Base-by-base conservation (phyloP, 495 filamentous ascomycete genomes). In the Aspergillus asperescens region DNA sequence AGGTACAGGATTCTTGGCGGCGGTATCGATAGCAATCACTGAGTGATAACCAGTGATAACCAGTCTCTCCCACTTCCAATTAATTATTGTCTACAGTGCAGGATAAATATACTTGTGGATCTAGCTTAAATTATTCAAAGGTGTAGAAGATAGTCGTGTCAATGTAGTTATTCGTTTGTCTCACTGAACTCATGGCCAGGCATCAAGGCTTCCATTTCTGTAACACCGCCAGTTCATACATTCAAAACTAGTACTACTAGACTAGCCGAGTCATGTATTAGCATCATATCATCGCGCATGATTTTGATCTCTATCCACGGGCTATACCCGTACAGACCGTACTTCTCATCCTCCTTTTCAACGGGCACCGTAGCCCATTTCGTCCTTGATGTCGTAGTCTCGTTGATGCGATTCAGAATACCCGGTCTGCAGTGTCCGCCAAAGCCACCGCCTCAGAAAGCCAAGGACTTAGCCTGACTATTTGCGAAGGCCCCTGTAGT, bases 1-100 rank as follows among this genome's bases (percentile, higher is more conserved):
- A 68, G 63, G 61, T 64, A 63, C 61, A 53, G 51, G 55, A 52
- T 50, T 66, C 66, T 71, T 68, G 66, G 66, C 68, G 58, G 42
- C 23, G 48, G 45, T 52, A 53, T 67, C 60, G 58, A 58, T 60
- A 58, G 53, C 50, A 28, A 40, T 35, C n/a, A n/a, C n/a, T n/a
- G n/a, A 39, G 37, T n/a, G n/a, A n/a, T 7, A 39, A 16, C 37
- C 16, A 13, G n/a, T 24, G 23, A 45, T 28, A 28, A 42, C 31
- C 31, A 34, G 39, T 20, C 18, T 18, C 39, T 15, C 10, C 15
- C 35, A 42, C 32, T 35, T 15, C 29, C 5, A 40, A 8, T 8
- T 12, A n/a, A n/a, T n/a, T n/a, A n/a, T n/a, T n/a, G n/a, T n/a
- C n/a, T n/a, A n/a, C 13, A 35, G 32, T 4, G 9, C 25, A 28